These are phyloP conservation scores for Camelina hispida DNA, from an alignment of 345 rosid species.

Conservation along the genomic window DNA sequence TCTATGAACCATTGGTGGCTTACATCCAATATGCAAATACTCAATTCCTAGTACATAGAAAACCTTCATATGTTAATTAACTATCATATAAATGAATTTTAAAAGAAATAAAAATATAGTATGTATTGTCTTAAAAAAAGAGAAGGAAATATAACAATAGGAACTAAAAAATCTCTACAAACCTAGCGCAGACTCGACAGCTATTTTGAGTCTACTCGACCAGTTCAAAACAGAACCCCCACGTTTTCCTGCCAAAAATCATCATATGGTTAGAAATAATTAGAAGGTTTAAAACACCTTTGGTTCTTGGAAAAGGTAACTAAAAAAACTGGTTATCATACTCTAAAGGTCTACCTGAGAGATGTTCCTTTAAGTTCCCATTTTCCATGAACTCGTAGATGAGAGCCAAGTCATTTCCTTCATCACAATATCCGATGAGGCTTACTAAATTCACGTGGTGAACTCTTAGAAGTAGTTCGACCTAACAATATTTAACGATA, in stretches of 20 bases:
- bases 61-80: background rate
- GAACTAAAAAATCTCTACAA: background rate
- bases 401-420: constrained; percentile 47
- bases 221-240: constrained; percentile 35
- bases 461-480: constrained; percentile 50
- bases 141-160: background rate
- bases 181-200: constrained; percentile 54
- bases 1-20: constrained; percentile 53
- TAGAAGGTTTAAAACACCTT: background rate
- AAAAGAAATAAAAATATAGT: background rate
- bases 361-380: constrained; percentile 49
- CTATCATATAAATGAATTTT: background rate
- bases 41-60: constrained; percentile 40
- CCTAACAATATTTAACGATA: constrained; percentile 36
- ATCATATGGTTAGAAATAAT: background rate
- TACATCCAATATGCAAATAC: constrained; percentile 56
- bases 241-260: constrained; percentile 31
- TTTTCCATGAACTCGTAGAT: constrained; percentile 58
- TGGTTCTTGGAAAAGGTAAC: background rate
- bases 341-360: constrained; percentile 41
- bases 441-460: constrained; percentile 56
- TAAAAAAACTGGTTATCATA: background rate
- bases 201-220: constrained; percentile 50
- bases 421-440: constrained; percentile 57
- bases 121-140: background rate